These are phyloP conservation scores for Anaeramoeba flamelloides DNA, from an alignment of 78 protist species.

Conservation along the genomic window DNA sequence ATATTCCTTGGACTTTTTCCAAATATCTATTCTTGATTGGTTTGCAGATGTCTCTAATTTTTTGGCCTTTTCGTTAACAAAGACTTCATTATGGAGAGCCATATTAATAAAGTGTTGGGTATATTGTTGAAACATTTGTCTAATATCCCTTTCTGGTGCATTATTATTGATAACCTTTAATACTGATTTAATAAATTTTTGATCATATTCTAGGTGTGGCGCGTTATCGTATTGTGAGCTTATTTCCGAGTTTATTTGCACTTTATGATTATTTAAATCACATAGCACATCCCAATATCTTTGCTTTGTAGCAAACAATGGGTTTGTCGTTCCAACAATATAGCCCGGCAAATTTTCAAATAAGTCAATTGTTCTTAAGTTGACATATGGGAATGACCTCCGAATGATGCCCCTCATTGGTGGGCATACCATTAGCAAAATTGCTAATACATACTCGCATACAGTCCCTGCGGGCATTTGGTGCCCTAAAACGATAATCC, in stretches of 20 bases:
- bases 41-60: background rate
- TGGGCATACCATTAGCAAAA: no score
- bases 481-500: no score
- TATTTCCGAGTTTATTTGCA: background rate
- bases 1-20: background rate
- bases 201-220: background rate
- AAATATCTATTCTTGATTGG: background rate
- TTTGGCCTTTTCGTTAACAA: background rate
- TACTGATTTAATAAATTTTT: background rate
- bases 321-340: background rate
- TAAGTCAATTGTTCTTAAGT: no score
- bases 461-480: no score
- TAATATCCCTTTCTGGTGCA: background rate
- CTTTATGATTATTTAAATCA: background rate
- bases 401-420: no score
- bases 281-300: background rate
- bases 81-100: background rate
- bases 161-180: background rate
- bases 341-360: no score
- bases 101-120: background rate
- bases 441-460: no score
- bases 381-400: no score
- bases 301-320: background rate
- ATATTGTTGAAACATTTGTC: background rate
- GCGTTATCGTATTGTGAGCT: background rate